Evolutionary conservation across 1,139 yeast species (phyloP).

Genomic region (Blastobotrys raffinosifermentans): DNA sequence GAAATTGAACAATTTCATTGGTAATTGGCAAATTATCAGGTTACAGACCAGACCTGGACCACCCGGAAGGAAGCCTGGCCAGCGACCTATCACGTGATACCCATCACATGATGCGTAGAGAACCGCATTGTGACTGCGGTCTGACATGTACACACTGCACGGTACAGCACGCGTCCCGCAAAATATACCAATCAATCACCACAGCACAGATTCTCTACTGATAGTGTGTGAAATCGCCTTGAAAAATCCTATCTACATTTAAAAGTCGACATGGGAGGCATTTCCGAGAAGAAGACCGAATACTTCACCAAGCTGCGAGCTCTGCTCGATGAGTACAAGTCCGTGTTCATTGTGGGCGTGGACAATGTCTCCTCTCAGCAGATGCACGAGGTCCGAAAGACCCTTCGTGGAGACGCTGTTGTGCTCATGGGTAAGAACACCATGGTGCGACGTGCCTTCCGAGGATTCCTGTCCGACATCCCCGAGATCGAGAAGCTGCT

Average conservation of each 20-base stretch:
- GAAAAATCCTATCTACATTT: constrained; percentile 89
- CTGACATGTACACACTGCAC: too few relatives aligned
- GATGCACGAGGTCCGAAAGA: constrained; percentile 98
- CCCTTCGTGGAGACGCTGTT: constrained; percentile 90
- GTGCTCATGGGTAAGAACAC: constrained; percentile 99
- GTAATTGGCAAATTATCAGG: too few relatives aligned
- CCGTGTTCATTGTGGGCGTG: constrained; percentile 97
- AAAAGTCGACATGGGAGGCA: constrained; percentile 99
- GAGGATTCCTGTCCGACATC: constrained; percentile 88
- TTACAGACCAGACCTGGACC: too few relatives aligned
- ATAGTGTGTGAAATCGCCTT: constrained; percentile 43
- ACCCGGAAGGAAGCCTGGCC: too few relatives aligned
- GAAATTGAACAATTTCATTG: too few relatives aligned
- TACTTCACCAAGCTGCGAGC: constrained; percentile 94
- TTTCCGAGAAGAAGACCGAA: constrained; percentile 94
- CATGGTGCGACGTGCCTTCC: constrained; percentile 99
- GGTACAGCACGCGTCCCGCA: too few relatives aligned
- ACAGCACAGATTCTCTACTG: too few relatives aligned
- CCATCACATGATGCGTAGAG: too few relatives aligned
- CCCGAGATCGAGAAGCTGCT: constrained; percentile 94
- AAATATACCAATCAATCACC: too few relatives aligned
- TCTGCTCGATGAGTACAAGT: constrained; percentile 93
- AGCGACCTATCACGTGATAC: too few relatives aligned
- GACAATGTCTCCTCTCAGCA: constrained; percentile 99
- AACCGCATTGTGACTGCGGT: too few relatives aligned